Evolutionary conservation across 768 basidiomycete genomes (phyloP).

Genomic region (Coprinopsis sp.): DNA sequence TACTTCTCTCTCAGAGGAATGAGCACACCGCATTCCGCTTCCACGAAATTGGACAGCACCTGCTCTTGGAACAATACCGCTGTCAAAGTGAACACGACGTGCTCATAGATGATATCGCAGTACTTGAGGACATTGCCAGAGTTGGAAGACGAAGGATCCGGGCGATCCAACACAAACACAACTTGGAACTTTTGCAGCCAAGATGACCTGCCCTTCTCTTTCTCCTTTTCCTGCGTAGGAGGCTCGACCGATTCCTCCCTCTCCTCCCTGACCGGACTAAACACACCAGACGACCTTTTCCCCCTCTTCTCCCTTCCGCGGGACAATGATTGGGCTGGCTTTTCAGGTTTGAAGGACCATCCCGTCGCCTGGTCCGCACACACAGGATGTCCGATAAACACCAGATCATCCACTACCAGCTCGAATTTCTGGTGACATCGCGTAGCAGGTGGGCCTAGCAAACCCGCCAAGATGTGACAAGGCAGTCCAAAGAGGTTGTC

Average conservation of each 20-base stretch:
- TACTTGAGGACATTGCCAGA: constrained; percentile 74
- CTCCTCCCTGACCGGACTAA: constrained; percentile 30
- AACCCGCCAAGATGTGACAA: constrained; percentile 71
- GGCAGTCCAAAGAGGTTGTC: constrained; percentile 76
- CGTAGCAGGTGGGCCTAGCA: constrained; percentile 72
- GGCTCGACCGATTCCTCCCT: constrained; percentile 22
- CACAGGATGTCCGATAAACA: constrained; percentile 93
- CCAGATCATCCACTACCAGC: constrained; percentile 84
- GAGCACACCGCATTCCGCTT: constrained; percentile 70
- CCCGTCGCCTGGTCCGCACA: constrained; percentile 66
- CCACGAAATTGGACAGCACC: constrained; percentile 80
- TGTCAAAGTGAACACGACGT: constrained; percentile 83
- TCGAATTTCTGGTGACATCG: constrained; percentile 96
- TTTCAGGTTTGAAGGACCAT: constrained; percentile 75
- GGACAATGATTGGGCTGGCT: constrained; percentile 36
- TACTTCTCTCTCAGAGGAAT: constrained; percentile 67
- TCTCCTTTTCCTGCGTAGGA: too few relatives aligned
- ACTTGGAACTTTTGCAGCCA: constrained; percentile 82
- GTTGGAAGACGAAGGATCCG: constrained; percentile 83
- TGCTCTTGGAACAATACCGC: constrained; percentile 93
- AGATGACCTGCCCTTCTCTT: constrained; percentile 24
- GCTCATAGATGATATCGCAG: constrained; percentile 84
- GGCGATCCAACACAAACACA: constrained; percentile 81
- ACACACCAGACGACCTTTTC: constrained; percentile 28
- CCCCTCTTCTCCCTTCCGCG: constrained; percentile 57